Conservation (phyloP, 306 rosid species). For the Canavalia ensiformis region DNA sequence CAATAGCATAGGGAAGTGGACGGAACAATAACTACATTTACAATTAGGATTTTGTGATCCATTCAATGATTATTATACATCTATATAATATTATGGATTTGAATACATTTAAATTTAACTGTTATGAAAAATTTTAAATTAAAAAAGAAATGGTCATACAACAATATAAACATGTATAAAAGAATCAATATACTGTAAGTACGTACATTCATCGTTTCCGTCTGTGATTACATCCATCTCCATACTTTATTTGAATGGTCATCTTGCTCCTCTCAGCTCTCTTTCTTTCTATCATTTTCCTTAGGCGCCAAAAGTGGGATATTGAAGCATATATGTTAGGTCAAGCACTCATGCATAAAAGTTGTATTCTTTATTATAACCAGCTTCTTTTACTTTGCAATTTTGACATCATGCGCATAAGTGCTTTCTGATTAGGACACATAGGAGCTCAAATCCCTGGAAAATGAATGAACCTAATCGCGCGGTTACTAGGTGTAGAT, state of each 20-base stretch:
- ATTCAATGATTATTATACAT: no score
- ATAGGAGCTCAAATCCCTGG: not conserved
- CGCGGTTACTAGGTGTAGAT: not conserved
- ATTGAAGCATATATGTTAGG: slow-evolving; percentile 42
- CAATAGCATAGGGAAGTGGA: no score
- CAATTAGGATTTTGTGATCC: not conserved
- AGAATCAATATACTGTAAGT: no score
- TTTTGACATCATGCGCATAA: slow-evolving; percentile 30
- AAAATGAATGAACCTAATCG: not conserved
- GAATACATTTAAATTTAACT: no score
- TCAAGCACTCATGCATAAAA: slow-evolving; percentile 54
- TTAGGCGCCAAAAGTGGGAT: slow-evolving; percentile 19
- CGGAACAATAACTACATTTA: not conserved
- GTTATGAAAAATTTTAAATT: no score
- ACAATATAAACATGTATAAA: no score
- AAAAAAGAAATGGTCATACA: no score
- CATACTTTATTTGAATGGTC: slow-evolving; percentile 30
- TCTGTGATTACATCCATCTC: not conserved
- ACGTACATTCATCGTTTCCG: no score
- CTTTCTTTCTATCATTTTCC: slow-evolving; percentile 13
- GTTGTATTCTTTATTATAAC: slow-evolving; percentile 52
- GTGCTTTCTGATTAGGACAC: slow-evolving; percentile 46
- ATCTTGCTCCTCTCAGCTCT: slow-evolving; percentile 20
- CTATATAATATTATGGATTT: no score
- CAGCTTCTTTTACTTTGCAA: slow-evolving; percentile 23